Base-by-base conservation (phyloP, 441 rosid species). In the Croton laevigatus region DNA sequence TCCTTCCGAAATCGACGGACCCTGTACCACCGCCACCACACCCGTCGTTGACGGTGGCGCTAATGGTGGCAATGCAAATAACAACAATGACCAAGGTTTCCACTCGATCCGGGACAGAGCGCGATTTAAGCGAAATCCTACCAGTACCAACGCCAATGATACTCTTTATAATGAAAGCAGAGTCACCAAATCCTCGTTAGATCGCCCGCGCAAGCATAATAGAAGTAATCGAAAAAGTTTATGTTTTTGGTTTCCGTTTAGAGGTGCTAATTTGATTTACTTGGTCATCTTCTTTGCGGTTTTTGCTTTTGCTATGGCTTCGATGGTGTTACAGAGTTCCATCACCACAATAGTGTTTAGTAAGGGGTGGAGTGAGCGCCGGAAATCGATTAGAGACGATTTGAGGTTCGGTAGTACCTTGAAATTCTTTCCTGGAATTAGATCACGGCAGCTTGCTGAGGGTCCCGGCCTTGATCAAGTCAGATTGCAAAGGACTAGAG, bases 301-400 rank as follows among this genome's bases (percentile, higher is more conserved):
- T 23, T 83, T 91, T 64, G 93, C 86, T 5, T 96, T 91, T 66
- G 86, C 86, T 20, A 71, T 90, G 85, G 95, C 97, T 36, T 87
- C 97, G 37, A 55, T 96, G 76, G 73, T 93, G 71, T 72, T 95
- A 74, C 97, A 96, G 83, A 87, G 84, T 83, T 91, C 99, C 67
- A 87, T 93, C 70, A 71, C 86, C 17, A 59, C 81, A 62, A 72
- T 87, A 69, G 72, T 88, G 62, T 81, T 80, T 38, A 82, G 88
- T 79, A 90, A 81, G 63, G 95, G 95, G n/a, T 68, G 78, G 73
- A 79, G 72, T 69, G 91, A 80, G 45, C 74, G 70, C 19, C 68
- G 71, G 73, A 75, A 81, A 66, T 78, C 81, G 51, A 71, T 78
- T 42, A 73, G 81, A 62, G 85, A 78, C 13, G 90, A 80, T 17